Conservation (phyloP, 164 flowering plant genomes). For the Stephania cephalantha region DNA sequence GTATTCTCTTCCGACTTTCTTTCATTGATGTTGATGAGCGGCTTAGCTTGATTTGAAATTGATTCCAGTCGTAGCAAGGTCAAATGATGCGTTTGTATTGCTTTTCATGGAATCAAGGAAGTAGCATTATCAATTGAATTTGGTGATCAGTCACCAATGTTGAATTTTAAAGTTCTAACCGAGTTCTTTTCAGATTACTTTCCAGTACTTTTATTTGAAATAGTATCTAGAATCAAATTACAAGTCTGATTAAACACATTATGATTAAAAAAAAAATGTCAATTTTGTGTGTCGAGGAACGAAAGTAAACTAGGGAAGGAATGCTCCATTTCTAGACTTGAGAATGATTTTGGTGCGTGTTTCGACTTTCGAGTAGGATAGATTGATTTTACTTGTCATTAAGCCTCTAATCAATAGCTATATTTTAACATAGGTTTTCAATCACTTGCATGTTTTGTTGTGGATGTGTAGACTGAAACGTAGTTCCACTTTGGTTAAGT, state of each 20-base stretch:
- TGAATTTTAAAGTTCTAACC: neutral
- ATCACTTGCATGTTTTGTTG: too few species aligned
- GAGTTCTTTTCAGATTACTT: too few species aligned
- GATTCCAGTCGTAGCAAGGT: neutral
- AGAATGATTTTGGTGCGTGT: neutral
- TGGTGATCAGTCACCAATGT: neutral
- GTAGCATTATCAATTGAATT: too few species aligned
- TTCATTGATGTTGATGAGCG: neutral
- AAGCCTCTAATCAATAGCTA: too few species aligned
- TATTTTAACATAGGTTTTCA: too few species aligned
- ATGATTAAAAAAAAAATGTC: neutral
- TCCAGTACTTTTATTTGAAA: too few species aligned
- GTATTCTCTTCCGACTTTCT: neutral
- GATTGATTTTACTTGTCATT: too few species aligned
- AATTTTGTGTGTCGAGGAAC: too few species aligned
- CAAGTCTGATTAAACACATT: neutral
- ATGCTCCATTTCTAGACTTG: neutral
- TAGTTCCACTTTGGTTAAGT: too few species aligned
- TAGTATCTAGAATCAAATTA: neutral
- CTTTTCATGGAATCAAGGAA: too few species aligned
- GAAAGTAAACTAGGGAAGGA: neutral
- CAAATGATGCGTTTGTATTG: neutral
- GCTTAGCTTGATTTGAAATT: too few species aligned
- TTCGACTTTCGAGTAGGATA: neutral
- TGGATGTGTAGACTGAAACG: too few species aligned